Percentiles rank a stretch among this genome's conserved stretches.
Conservation (phyloP, 306 rosid species). For the Sesbania bispinosa region DNA sequence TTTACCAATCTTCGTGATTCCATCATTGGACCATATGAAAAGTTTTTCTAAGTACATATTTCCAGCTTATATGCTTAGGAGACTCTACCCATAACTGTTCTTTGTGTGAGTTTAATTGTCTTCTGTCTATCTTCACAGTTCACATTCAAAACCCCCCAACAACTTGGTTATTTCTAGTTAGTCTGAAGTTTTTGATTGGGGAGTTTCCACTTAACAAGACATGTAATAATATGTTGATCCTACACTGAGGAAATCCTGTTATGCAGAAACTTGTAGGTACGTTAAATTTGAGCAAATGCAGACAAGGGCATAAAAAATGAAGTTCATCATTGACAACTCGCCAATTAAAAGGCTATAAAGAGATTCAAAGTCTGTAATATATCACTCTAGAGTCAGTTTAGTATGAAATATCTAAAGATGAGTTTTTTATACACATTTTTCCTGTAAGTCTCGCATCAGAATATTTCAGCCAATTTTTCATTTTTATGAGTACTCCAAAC, state of each 20-base stretch:
- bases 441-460: not conserved
- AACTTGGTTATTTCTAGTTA: not conserved
- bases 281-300: not conserved
- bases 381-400: not conserved
- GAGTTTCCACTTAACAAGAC: not conserved
- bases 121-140: not conserved
- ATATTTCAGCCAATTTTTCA: not conserved
- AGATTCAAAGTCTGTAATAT: not conserved
- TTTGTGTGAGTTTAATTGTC: not conserved
- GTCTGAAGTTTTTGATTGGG: not conserved
- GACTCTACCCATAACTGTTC: not conserved
- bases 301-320: not conserved
- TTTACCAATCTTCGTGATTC: conserved; percentile 55
- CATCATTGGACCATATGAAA: conserved; percentile 28
- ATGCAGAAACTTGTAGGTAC: not conserved
- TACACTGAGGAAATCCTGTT: conserved; percentile 1
- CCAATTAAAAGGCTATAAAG: not conserved
- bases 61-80: not conserved
- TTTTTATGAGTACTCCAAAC: not conserved
- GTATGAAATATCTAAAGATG: conserved; percentile 1
- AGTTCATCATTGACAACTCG: not conserved
- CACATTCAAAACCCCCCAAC: not conserved
- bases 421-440: conserved; percentile 2
- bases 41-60: not conserved
- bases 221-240: conserved; percentile 11